A percentile compares a stretch with the other conserved stretches of the same genome.
phyloP scores from a whole-genome alignment of 768 basidiomycete genomes.

The Tricholoma terreum region DNA sequence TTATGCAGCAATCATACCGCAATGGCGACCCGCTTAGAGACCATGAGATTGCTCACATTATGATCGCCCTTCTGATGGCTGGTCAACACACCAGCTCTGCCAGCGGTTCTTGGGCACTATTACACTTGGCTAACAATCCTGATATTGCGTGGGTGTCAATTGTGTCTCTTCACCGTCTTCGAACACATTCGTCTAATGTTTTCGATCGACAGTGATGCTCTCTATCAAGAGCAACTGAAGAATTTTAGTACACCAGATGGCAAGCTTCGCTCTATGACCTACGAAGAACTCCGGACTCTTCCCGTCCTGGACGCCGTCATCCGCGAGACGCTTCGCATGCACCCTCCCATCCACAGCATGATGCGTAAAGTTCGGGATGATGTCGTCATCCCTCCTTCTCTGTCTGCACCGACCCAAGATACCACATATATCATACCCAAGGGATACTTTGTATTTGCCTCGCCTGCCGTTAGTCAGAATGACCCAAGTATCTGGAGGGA shows the following conservation, averaged over 20 bases:
- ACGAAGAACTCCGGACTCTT: conserved; percentile 80
- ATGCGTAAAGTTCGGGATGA: conserved; percentile 90
- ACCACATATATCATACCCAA: conserved; percentile 81
- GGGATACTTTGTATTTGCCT: conserved; percentile 87
- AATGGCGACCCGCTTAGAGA: conserved; percentile 75
- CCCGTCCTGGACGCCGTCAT: conserved; percentile 86
- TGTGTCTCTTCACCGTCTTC: background rate
- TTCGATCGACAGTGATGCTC: conserved; percentile 52
- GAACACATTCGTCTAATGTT: background rate
- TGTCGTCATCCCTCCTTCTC: conserved; percentile 75
- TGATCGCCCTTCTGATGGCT: conserved; percentile 99
- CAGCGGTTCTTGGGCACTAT: conserved; percentile 84
- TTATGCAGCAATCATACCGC: conserved; percentile 82
- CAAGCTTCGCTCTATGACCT: conserved; percentile 72
- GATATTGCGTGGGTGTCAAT: conserved; percentile 62
- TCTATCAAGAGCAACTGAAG: conserved; percentile 89
- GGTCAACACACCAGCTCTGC: conserved; percentile 98
- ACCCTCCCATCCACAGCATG: conserved; percentile 95
- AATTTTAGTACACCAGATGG: conserved; percentile 80
- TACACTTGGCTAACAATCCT: conserved; percentile 77
- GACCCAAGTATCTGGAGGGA: conserved; percentile 84
- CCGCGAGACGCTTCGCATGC: conserved; percentile 89
- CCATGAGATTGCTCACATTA: conserved; percentile 93
- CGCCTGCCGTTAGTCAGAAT: conserved; percentile 82
- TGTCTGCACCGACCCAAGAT: conserved; percentile 75